Percentiles rank a stretch among this genome's conserved stretches.
phyloP scores from a whole-genome alignment of 495 filamentous ascomycete genomes.

The Podospora sp. region DNA sequence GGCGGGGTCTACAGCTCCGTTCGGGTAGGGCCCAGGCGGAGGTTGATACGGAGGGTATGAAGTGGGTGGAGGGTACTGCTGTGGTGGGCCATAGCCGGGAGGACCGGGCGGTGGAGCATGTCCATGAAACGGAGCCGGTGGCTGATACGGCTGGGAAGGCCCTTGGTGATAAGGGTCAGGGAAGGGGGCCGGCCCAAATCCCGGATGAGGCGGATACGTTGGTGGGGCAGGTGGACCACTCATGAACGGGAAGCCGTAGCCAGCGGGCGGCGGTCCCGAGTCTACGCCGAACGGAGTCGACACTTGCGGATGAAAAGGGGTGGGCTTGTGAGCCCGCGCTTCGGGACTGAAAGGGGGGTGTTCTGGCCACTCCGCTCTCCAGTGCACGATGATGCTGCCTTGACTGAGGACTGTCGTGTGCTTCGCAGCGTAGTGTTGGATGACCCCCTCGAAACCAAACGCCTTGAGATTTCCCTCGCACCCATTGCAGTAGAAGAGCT shows the following conservation, averaged over 20 bases:
- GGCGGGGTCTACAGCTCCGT: constrained; percentile 24
- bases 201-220: constrained; percentile 42
- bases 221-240: constrained; percentile 27
- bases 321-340: constrained; percentile 44
- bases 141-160: constrained; percentile 27
- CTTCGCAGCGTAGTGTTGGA: constrained; percentile 81
- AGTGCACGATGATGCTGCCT: constrained; percentile 70
- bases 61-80: constrained; percentile 30
- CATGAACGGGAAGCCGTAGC: constrained; percentile 40
- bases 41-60: constrained; percentile 34
- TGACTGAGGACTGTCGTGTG: constrained; percentile 68
- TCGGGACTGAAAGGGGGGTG: constrained; percentile 68
- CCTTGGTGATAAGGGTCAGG: constrained; percentile 1
- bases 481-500: constrained; percentile 73
- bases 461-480: constrained; percentile 63
- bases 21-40: constrained; percentile 26
- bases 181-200: constrained; percentile 37
- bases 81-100: constrained; percentile 34
- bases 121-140: constrained; percentile 29
- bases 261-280: constrained; percentile 22
- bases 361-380: constrained; percentile 79
- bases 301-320: constrained; percentile 11
- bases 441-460: constrained; percentile 74
- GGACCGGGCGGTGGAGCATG: constrained; percentile 27
- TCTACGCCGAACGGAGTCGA: constrained; percentile 2